phyloP scores from a whole-genome alignment of 129 eudicot species.

The Flaveria ramosissima region DNA sequence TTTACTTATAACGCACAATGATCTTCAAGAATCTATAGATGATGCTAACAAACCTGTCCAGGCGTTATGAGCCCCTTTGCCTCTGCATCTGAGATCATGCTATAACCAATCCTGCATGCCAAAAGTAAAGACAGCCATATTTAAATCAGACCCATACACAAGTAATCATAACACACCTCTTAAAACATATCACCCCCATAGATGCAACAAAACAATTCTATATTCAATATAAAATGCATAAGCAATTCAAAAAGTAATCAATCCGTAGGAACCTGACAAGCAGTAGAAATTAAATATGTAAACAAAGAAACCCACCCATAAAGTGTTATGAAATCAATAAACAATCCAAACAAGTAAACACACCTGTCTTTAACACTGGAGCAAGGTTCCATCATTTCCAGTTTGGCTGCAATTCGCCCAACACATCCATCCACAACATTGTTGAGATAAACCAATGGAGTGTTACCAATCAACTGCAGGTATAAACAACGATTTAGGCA shows the following conservation, averaged over 20 bases:
- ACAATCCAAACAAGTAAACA: not conserved
- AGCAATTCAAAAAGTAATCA: not conserved
- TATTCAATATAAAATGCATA: not conserved
- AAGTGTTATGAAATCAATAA: not conserved
- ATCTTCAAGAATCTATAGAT: constrained; percentile 3
- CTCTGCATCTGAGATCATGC: constrained; percentile 99
- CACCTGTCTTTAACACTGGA: constrained; percentile 90
- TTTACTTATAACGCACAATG: not conserved
- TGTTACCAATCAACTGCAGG: constrained; percentile 76
- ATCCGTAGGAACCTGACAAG: not conserved
- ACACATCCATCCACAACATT: constrained; percentile 76
- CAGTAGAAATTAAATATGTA: not conserved
- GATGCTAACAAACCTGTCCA: constrained; percentile 62
- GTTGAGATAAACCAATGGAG: constrained; percentile 80
- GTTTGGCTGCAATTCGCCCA: constrained; percentile 73
- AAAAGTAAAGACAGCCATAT: constrained; percentile 22
- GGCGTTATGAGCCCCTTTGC: constrained; percentile 77
- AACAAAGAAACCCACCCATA: not conserved
- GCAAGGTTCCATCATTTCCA: constrained; percentile 92
- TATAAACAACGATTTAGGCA: not conserved
- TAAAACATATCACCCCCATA: not conserved
- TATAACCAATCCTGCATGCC: constrained; percentile 81
- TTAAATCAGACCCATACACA: constrained; percentile 10
- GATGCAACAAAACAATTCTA: not conserved
- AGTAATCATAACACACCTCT: not conserved